Evolutionary conservation across 1,284 basidiomycete genomes (phyloP).

Genomic region (Sphaerobolus stellatus): DNA sequence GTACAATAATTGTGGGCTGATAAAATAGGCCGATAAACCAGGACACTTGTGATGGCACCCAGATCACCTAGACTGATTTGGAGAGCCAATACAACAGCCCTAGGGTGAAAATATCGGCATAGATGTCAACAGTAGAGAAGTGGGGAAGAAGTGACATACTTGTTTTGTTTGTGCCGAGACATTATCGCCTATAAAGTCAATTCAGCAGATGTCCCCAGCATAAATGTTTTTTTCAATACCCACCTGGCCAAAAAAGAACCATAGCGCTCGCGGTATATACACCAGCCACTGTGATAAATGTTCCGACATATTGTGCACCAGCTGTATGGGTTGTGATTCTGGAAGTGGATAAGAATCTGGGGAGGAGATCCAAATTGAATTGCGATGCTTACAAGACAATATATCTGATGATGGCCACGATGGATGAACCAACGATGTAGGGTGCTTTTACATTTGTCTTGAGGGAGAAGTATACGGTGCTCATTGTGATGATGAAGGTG

Average conservation of each 20-base stretch:
- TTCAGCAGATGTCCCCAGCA: too few relatives aligned
- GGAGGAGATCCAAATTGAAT: conserved; percentile 10
- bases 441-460: conserved; percentile 48
- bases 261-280: conserved; percentile 63
- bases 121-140: too few relatives aligned
- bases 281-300: conserved; percentile 59
- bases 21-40: conserved; percentile 53
- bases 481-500: conserved; percentile 15
- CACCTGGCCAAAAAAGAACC: conserved; percentile 36
- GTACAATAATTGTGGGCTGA: conserved; percentile 49
- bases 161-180: conserved; percentile 71
- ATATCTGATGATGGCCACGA: conserved; percentile 61
- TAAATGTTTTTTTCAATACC: too few relatives aligned
- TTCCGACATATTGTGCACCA: conserved; percentile 59
- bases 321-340: conserved; percentile 28
- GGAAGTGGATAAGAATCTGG: conserved; percentile 5
- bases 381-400: conserved; percentile 47
- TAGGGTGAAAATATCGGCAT: neutral
- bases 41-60: conserved; percentile 59
- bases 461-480: conserved; percentile 51
- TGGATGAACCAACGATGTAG: conserved; percentile 56
- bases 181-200: too few relatives aligned
- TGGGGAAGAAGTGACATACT: conserved; percentile 22
- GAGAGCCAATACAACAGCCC: conserved; percentile 57
- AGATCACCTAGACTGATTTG: conserved; percentile 68